phyloP scores from a whole-genome alignment of 139 green algal species.

The Haematococcus sp. region DNA sequence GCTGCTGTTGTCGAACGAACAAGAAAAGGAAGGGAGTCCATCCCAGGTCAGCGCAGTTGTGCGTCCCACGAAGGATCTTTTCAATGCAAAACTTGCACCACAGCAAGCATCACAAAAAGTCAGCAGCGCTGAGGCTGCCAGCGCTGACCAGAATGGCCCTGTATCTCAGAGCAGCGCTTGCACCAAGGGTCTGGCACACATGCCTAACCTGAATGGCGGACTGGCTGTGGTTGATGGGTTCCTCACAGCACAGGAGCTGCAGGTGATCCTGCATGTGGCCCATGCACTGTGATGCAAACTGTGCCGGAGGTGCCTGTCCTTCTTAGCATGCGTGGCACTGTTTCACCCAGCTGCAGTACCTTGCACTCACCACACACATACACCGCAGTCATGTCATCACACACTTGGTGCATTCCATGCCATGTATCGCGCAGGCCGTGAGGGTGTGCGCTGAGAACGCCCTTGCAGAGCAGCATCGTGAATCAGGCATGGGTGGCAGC shows the following conservation, averaged over 20 bases:
- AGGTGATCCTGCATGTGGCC: neutral
- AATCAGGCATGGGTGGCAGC: conserved; percentile 25
- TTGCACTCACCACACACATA: too few relatives aligned
- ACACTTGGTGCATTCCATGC: neutral
- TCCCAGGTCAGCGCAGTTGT: too few relatives aligned
- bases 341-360: too few relatives aligned
- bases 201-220: neutral
- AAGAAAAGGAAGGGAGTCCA: too few relatives aligned
- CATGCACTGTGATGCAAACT: too few relatives aligned
- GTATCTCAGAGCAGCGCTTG: too few relatives aligned
- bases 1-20: neutral
- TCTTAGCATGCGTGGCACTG: too few relatives aligned
- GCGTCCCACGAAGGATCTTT: too few relatives aligned
- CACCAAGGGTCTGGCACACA: too few relatives aligned
- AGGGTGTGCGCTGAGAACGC: neutral
- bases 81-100: neutral
- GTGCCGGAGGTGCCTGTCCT: too few relatives aligned
- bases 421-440: conserved; percentile 11
- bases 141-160: too few relatives aligned
- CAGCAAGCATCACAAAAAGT: neutral
- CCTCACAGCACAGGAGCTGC: neutral
- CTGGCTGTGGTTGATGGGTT: neutral
- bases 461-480: conserved; percentile 19
- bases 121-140: neutral
- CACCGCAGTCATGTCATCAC: too few relatives aligned